These are phyloP conservation scores for Eucalyptus sp. DNA, from an alignment of 345 rosid species.

Conservation along the genomic window DNA sequence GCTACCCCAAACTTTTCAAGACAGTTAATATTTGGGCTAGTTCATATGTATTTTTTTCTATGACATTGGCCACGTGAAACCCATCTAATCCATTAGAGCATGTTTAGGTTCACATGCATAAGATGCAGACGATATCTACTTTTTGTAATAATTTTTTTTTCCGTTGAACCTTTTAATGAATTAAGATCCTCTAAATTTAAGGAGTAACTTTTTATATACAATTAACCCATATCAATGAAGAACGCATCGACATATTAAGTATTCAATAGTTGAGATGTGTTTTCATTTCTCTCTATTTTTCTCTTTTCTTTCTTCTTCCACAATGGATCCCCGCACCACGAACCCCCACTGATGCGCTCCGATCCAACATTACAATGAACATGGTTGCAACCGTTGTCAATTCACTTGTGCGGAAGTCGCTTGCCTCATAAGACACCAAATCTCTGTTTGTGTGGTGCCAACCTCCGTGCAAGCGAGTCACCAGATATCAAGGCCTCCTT, in stretches of 20 bases:
- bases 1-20: background rate
- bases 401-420: background rate
- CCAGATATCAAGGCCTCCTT: background rate
- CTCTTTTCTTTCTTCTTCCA: background rate
- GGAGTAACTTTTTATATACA: background rate
- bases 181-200: background rate
- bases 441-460: background rate
- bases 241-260: background rate
- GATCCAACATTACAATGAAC: background rate
- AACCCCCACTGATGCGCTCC: background rate
- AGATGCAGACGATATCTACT: background rate
- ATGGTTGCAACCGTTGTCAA: background rate
- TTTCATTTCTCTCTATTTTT: background rate
- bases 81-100: background rate
- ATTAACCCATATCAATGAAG: background rate
- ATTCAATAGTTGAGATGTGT: background rate
- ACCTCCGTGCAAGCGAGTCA: background rate
- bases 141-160: background rate
- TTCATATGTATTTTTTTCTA: background rate
- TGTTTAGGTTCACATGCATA: background rate
- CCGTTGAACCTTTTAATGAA: background rate
- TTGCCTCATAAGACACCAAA: background rate
- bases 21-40: background rate
- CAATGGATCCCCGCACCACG: background rate
- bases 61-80: background rate